phyloP scores from a whole-genome alignment of 2,329 filamentous ascomycete genomes.

The Claviceps africana region DNA sequence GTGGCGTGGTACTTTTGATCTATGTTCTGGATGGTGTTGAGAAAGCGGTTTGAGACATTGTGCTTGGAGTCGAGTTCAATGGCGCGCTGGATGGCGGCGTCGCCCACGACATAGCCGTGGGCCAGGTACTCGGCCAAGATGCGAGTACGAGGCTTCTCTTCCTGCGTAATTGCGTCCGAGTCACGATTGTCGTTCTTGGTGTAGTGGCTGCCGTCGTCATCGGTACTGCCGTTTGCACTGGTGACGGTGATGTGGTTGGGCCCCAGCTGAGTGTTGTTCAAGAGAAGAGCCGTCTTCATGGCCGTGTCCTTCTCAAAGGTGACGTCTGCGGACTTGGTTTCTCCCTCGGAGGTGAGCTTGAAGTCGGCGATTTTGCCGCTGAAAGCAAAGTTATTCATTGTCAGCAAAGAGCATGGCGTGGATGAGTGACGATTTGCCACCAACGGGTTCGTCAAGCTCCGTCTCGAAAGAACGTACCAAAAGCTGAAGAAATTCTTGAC shows the following conservation, averaged over 20 bases:
- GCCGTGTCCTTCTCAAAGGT: constrained; percentile 95
- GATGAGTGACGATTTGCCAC: no score
- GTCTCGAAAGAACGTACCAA: constrained; percentile 42
- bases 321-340: constrained; percentile 74
- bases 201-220: constrained; percentile 44
- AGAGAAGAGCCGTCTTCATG: constrained; percentile 88
- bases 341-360: constrained; percentile 55
- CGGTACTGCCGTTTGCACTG: constrained; percentile 49
- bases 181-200: constrained; percentile 42
- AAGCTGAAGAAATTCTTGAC: constrained; percentile 97
- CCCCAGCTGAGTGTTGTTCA: constrained; percentile 93
- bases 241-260: constrained; percentile 68
- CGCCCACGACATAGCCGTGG: constrained; percentile 76
- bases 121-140: constrained; percentile 95
- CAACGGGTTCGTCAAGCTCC: no score
- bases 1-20: constrained; percentile 78
- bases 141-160: constrained; percentile 89
- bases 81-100: constrained; percentile 62
- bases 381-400: constrained; percentile 1
- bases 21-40: constrained; percentile 58
- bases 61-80: constrained; percentile 84
- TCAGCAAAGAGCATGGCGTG: background rate
- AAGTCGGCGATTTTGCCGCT: constrained; percentile 86
- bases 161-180: constrained; percentile 66
- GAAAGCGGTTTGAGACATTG: constrained; percentile 70